A percentile compares a stretch with the other conserved stretches of the same genome.
Evolutionary conservation across 345 rosid genomes (phyloP).

Genomic region (Citrus medica): DNA sequence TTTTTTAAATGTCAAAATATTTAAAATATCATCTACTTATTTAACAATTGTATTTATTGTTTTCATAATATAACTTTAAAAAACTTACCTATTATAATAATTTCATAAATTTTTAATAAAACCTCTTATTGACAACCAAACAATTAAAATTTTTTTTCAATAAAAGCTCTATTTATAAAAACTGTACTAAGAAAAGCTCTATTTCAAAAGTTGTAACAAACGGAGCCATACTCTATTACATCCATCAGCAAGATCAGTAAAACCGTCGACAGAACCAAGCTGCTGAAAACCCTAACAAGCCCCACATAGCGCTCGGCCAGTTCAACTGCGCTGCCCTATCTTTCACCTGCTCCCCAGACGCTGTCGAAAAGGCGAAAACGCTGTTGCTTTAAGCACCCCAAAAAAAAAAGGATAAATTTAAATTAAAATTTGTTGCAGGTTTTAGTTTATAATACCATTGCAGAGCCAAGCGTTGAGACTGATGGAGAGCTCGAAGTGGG

Average conservation of each 20-base stretch:
- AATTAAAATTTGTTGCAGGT: not conserved
- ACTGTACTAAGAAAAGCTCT: too few species aligned
- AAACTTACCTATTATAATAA: too few species aligned
- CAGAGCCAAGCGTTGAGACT: conserved; percentile 73
- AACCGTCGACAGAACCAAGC: conserved; percentile 56
- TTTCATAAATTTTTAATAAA: too few species aligned
- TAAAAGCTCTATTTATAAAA: too few species aligned
- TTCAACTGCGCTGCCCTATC: conserved; percentile 91
- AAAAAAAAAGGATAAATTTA: not conserved
- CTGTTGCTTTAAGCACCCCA: too few species aligned
- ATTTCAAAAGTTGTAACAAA: too few species aligned
- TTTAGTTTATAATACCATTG: conserved; percentile 32
- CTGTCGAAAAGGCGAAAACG: conserved; percentile 25
- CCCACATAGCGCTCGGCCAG: conserved; percentile 63
- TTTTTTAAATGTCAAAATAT: too few species aligned
- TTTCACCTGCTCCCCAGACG: conserved; percentile 62
- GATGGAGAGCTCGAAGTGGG: conserved; percentile 68
- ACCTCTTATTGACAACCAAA: too few species aligned
- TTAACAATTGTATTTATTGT: too few species aligned
- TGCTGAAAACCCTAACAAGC: conserved; percentile 60
- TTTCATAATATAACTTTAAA: too few species aligned
- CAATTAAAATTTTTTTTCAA: too few species aligned
- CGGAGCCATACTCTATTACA: conserved; percentile 38
- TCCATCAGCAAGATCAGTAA: conserved; percentile 69
- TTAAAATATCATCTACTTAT: too few species aligned